Conservation (phyloP, 2,329 filamentous ascomycete species). For the Monosporascus sp. region DNA sequence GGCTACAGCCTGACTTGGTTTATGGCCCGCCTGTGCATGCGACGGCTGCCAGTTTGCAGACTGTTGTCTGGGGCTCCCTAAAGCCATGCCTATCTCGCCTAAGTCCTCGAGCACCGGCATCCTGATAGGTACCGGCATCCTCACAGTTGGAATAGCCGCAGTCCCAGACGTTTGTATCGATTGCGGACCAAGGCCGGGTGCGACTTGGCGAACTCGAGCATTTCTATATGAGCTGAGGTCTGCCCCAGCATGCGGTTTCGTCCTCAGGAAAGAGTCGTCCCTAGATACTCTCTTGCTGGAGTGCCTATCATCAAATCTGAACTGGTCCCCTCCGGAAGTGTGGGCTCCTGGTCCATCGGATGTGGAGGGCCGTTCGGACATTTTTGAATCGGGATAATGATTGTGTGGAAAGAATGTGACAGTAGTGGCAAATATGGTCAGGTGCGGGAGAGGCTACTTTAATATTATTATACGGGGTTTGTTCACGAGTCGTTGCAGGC, state of each 20-base stretch:
- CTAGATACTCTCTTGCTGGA: constrained; percentile 40
- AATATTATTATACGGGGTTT: not conserved
- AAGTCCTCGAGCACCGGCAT: constrained; percentile 34
- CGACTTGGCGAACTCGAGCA: constrained; percentile 35
- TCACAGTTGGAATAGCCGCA: constrained; percentile 26
- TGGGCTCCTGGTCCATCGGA: constrained; percentile 30
- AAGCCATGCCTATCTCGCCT: constrained; percentile 62
- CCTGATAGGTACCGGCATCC: constrained; percentile 37
- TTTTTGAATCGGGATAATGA: constrained; percentile 6
- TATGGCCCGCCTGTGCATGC: constrained; percentile 11
- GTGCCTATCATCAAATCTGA: constrained; percentile 13
- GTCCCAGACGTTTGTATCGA: constrained; percentile 23
- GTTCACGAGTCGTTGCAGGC: not conserved
- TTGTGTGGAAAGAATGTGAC: constrained; percentile 18
- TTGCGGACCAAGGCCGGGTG: constrained; percentile 36
- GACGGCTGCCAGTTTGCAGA: constrained; percentile 21
- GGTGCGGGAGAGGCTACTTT: constrained; percentile 1
- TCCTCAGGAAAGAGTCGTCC: constrained; percentile 34
- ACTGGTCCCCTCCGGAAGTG: constrained; percentile 20
- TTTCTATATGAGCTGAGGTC: constrained; percentile 34
- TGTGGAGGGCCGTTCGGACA: constrained; percentile 35
- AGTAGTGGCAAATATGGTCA: constrained; percentile 17
- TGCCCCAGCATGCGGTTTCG: constrained; percentile 23
- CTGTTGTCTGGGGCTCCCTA: constrained; percentile 60
- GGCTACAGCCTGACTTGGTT: constrained; percentile 7